Conservation (phyloP, 1,284 basidiomycete genomes). For the Pyrrhoderma noxium region DNA sequence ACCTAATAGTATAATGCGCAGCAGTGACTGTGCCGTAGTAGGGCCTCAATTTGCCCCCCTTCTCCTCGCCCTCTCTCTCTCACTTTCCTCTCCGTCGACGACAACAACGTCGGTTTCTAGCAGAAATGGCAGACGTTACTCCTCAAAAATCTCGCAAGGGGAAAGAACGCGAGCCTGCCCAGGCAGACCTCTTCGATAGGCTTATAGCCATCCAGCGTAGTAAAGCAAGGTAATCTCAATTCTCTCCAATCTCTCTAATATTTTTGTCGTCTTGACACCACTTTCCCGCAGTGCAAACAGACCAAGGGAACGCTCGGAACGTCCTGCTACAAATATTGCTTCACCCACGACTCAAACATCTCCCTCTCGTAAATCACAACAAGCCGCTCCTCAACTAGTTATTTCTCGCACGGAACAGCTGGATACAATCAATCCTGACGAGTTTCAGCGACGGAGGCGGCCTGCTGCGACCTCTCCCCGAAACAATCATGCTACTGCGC, state of each 20-base stretch:
- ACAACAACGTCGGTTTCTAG: not conserved
- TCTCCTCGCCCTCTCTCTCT: slow-evolving; percentile 4
- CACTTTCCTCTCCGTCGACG: not conserved
- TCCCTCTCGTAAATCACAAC: slow-evolving; percentile 28
- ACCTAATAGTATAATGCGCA: not conserved
- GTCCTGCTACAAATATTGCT: slow-evolving; percentile 27
- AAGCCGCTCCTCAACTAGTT: slow-evolving; percentile 29
- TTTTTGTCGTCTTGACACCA: slow-evolving; percentile 7
- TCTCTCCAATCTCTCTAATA: slow-evolving; percentile 8
- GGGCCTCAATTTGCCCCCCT: not conserved
- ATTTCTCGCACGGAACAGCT: slow-evolving; percentile 38
- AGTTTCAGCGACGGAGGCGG: slow-evolving; percentile 61
- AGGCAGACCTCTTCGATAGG: slow-evolving; percentile 58
- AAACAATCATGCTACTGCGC: slow-evolving; percentile 7
- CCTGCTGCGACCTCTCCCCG: slow-evolving; percentile 45
- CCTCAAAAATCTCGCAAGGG: slow-evolving; percentile 23
- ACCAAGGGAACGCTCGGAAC: slow-evolving; percentile 42
- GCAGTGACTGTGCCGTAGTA: slow-evolving; percentile 1
- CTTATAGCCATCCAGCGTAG: slow-evolving; percentile 58
- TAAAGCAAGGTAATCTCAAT: slow-evolving; percentile 49
- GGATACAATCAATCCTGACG: slow-evolving; percentile 41
- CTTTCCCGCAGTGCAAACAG: slow-evolving; percentile 36
- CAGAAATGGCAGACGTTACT: slow-evolving; percentile 12
- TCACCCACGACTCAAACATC: slow-evolving; percentile 26
- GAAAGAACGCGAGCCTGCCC: slow-evolving; percentile 32